Evolutionary conservation across 176 grass and related monocot genomes (phyloP).

Genomic region (Lolium perenne): DNA sequence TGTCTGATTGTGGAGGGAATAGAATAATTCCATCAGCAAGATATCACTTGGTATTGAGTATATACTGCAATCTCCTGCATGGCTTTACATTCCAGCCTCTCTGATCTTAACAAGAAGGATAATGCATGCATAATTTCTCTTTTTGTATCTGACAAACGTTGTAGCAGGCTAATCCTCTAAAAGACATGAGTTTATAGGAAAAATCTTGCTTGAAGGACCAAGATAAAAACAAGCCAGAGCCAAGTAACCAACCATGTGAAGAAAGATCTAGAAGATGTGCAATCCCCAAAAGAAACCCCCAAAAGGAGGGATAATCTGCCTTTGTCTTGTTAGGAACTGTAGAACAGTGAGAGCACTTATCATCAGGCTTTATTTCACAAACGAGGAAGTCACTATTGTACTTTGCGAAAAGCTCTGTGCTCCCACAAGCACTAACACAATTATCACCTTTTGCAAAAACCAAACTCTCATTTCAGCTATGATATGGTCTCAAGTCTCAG

Average conservation of each 20-base stretch:
- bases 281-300: constrained; percentile 17
- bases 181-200: not conserved
- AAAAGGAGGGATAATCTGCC: constrained; percentile 24
- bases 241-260: constrained; percentile 21
- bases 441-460: constrained; percentile 12
- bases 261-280: constrained; percentile 37
- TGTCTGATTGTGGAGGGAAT: not conserved
- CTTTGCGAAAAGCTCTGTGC: constrained; percentile 30
- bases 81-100: not conserved
- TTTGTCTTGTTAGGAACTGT: constrained; percentile 43
- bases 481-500: not conserved
- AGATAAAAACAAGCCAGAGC: not conserved
- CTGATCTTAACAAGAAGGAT: not conserved
- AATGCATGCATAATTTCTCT: not conserved
- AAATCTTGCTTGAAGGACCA: constrained; percentile 5
- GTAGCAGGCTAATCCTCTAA: not conserved
- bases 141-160: not conserved
- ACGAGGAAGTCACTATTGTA: constrained; percentile 42
- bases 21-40: not conserved
- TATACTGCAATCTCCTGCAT: not conserved
- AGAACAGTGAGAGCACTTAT: constrained; percentile 43
- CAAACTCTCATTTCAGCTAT: not conserved
- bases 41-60: not conserved
- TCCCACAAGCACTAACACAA: constrained; percentile 30
- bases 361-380: constrained; percentile 51